Evolutionary conservation across 179 eudicot genomes (phyloP), one percentile per base, ranked within the genome.

Genomic region (Drosera spatulata): DNA sequence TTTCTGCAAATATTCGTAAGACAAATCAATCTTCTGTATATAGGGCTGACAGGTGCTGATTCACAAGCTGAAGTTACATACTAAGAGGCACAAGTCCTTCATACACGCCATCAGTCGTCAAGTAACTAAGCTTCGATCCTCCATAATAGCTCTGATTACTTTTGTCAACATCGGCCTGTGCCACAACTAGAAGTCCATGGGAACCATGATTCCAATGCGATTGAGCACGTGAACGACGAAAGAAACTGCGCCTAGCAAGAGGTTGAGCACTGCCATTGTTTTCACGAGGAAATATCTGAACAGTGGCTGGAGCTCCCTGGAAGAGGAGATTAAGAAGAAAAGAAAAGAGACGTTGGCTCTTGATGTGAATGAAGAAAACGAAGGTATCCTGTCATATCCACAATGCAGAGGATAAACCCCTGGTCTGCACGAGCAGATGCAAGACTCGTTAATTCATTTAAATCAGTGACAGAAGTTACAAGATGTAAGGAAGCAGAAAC

Each of bases 101-200:
- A 66, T 93, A 86, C 66, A 74, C 55, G 64, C 94, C 97, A 77
- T 93, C 97, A 10, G 82, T 79, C 47, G 97, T 83, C 86, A 93
- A 77, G 74, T 93, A 89, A 67, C 85, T 71, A 55, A 93, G 76
- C 75, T 89, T 93, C 69, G 99, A 75, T 60, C 89, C 99, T 65
- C 99, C 97, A 79, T 93, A 93, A 75, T 89, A 89, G 83, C 97
- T 93, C 78, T 89, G 95, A 70, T 89, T 89, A 43, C 97, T 93
- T 85, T 86, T 86, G 73, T 93, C 97, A 70, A 89, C 97, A 75
- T 89, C 97, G 63, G 97, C 76, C 74, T 89, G 99, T 65, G 91
- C 97, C 75, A 89, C 82, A 60, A 75, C 78, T 41, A 93, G 84
- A 63, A 93, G 85, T 61, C 95, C 99, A 39, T 91, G 90, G 50